These are phyloP conservation scores for Pseudonitzschia delicatissima DNA, from an alignment of 108 stramenopile species.

Conservation along the genomic window DNA sequence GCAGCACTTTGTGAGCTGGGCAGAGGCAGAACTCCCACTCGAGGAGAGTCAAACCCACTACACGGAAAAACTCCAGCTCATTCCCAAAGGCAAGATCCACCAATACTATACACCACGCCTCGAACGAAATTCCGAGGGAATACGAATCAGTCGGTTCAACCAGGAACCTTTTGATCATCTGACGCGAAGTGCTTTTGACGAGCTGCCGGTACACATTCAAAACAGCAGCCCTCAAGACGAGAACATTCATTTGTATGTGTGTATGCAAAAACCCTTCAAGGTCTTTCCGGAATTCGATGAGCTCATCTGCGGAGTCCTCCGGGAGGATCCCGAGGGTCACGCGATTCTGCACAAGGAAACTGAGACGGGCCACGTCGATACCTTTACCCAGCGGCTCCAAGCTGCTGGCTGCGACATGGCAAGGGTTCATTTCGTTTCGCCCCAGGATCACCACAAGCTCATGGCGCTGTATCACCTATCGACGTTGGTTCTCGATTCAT, in stretches of 20 bases:
- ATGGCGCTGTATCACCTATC: constrained; percentile 26
- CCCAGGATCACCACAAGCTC: constrained; percentile 29
- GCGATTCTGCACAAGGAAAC: constrained; percentile 14
- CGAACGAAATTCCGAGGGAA: constrained; percentile 8
- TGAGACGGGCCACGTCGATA: not conserved
- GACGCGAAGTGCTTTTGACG: not conserved
- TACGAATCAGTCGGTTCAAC: not conserved
- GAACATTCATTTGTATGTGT: constrained; percentile 21
- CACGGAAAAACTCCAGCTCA: constrained; percentile 27
- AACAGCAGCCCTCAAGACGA: not conserved
- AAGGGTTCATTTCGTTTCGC: constrained; percentile 24
- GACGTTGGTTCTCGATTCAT: constrained; percentile 34
- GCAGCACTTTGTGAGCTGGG: constrained; percentile 42
- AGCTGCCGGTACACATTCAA: not conserved
- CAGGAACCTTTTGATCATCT: not conserved
- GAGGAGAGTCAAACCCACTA: constrained; percentile 30
- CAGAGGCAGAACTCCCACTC: constrained; percentile 28
- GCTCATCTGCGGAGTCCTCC: constrained; percentile 31
- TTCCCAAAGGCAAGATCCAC: constrained; percentile 16
- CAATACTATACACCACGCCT: constrained; percentile 32
- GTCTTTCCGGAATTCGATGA: constrained; percentile 32
- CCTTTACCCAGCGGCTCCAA: constrained; percentile 4
- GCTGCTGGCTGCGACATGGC: constrained; percentile 33
- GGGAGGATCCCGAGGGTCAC: constrained; percentile 16
- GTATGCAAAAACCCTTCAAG: constrained; percentile 46